Evolutionary conservation across 2,329 filamentous ascomycete genomes (phyloP), one percentile per base, ranked within the genome.

Genomic region (Phaeosphaeria sp.): DNA sequence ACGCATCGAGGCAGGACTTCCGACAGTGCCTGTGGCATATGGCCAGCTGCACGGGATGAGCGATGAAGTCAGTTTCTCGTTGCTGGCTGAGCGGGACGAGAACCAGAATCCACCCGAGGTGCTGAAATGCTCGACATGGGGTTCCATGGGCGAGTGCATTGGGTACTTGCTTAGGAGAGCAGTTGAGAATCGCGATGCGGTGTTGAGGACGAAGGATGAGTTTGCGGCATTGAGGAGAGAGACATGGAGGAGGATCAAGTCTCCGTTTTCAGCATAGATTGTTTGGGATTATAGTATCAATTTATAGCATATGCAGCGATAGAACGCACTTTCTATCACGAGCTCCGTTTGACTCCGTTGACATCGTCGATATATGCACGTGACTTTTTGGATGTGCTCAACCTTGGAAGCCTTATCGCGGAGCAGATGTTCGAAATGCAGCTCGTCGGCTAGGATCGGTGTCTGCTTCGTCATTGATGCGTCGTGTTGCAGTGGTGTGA

Each of bases 11-110:
- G 66, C 66, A 17, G 80, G 80, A 11, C 70, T 84, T 30, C 71
- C 77, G 2, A 80, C 80, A 3, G 81, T 85, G 1, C 79, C 82
- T 1, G 77, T 86, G n/a, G 77, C 78, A 2, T 93, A 91, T 74
- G 91, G 90, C 2, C 93, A 97, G 79, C 85, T 97, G 1, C 91
- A 95, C 80, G 93, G 94, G 33, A 98, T 98, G 94, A 94, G 94
- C 0, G 94, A 97, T 68, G 93, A 97, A 73, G 88, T 97, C 48
- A 93, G 90, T 60, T 84, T 84, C 58, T 79, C 72, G 24, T 54
- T 76, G 17, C 55, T 74, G 40, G 62, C 62, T 6, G 62, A 74
- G 56, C 64, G 59, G 36, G 59, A 57, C 9, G 61, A 54, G 3
- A 60, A 62, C 36, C 64, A 64, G 2, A 78, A 82, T 49, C 64